Evolutionary conservation across 176 grass and related monocot genomes (phyloP).

Genomic region (Rhynchospora pubera): DNA sequence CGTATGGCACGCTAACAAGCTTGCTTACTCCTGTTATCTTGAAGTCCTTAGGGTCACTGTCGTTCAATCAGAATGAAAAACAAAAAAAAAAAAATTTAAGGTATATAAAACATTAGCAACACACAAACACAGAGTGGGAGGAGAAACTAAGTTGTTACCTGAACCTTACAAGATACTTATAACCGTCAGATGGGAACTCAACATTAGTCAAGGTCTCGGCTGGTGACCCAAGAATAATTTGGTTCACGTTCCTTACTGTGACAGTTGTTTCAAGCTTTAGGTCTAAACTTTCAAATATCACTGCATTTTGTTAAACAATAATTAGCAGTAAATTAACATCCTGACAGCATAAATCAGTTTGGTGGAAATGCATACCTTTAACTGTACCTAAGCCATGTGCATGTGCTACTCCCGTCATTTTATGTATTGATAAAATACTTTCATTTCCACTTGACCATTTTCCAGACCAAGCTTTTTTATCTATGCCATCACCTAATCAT

Average conservation of each 20-base stretch:
- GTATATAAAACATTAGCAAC: slow-evolving; percentile 1
- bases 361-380: slow-evolving; percentile 51
- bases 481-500: slow-evolving; percentile 27
- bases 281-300: slow-evolving; percentile 57
- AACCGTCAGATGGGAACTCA: slow-evolving; percentile 48
- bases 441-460: slow-evolving; percentile 83
- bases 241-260: slow-evolving; percentile 53
- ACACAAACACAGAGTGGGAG: not conserved
- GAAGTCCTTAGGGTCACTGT: slow-evolving; percentile 37
- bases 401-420: slow-evolving; percentile 63
- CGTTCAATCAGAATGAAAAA: slow-evolving; percentile 13
- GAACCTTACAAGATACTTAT: slow-evolving; percentile 58
- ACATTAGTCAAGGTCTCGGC: slow-evolving; percentile 55
- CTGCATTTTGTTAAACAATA: slow-evolving; percentile 33
- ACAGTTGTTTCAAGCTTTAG: slow-evolving; percentile 61
- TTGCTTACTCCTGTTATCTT: slow-evolving; percentile 28
- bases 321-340: slow-evolving; percentile 8
- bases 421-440: slow-evolving; percentile 55
- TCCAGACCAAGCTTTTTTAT: slow-evolving; percentile 36
- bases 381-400: slow-evolving; percentile 52
- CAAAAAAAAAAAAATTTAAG: not conserved
- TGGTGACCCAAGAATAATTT: slow-evolving; percentile 62
- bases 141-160: slow-evolving; percentile 36
- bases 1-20: slow-evolving; percentile 44
- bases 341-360: not conserved